Conservation (phyloP, 2,329 filamentous ascomycete species). For the Penicillium digitatum region DNA sequence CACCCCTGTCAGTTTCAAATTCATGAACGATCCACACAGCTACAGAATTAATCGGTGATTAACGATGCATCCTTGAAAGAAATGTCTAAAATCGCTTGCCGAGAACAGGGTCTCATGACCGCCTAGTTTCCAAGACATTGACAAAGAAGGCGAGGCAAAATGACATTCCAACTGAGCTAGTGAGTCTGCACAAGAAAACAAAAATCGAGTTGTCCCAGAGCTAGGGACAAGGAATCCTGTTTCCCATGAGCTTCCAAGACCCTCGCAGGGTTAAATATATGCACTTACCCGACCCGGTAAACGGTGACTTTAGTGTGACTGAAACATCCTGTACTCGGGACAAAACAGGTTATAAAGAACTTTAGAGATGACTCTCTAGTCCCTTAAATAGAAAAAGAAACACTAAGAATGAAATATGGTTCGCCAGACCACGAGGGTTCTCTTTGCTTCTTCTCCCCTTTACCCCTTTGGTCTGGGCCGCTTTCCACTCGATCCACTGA, state of each 20-base stretch:
- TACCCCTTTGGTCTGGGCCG: slow-evolving; percentile 14
- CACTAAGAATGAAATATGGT: slow-evolving; percentile 12
- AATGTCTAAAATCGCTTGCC: slow-evolving; percentile 6
- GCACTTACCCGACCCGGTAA: slow-evolving; percentile 11
- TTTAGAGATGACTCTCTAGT: slow-evolving; percentile 1
- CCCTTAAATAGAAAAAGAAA: background rate
- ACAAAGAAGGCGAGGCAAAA: slow-evolving; percentile 1
- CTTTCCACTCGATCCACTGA: slow-evolving; percentile 14
- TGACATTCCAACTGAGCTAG: background rate
- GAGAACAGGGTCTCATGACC: background rate
- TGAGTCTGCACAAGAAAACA: background rate
- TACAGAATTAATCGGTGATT: slow-evolving; percentile 14
- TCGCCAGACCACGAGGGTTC: slow-evolving; percentile 12
- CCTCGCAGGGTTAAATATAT: slow-evolving; percentile 4
- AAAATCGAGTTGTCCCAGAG: background rate
- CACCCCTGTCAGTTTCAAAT: slow-evolving; percentile 22
- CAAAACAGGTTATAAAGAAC: background rate
- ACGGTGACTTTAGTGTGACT: slow-evolving; percentile 4
- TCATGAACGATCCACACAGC: slow-evolving; percentile 14
- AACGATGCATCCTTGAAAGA: slow-evolving; percentile 3
- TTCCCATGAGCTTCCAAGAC: background rate
- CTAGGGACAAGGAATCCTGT: background rate
- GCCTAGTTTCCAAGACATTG: slow-evolving; percentile 4
- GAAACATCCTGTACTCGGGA: slow-evolving; percentile 1
- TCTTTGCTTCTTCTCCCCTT: slow-evolving; percentile 14